Base-by-base conservation (phyloP, 352 stramenopile species). In the Pythium phragmitis region DNA sequence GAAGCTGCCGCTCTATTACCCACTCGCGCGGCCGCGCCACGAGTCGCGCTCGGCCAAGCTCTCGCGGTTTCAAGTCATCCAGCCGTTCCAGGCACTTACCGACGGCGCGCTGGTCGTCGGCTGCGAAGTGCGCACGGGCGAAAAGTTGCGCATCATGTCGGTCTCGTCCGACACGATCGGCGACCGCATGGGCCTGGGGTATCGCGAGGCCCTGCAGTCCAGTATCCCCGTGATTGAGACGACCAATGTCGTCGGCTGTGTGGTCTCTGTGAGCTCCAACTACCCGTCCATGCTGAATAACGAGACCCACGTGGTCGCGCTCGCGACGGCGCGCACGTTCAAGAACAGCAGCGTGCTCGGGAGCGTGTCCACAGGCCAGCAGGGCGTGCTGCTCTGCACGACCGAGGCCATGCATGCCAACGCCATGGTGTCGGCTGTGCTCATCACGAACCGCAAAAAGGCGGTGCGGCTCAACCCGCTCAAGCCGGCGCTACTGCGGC, bases 371-470 rank as follows among this genome's bases (percentile, higher is more conserved):
- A 74, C 86, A 26, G 80, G 83, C 53, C 86, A 95, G 53, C 83
- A 92, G 45, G 86, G 86, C 51, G 75, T 92, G 26, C 72, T 92
- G 67, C 53, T 72, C 4, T 74, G 79, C 43, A 79, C 73, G 17
- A 81, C 66, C 51, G 81, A 91, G 42, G 64, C 73, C 14, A 63
- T 86, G 33, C 78, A 95, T 61, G 80, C 80, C 11, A 95, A 95
- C 60, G 82, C 81, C 17, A 95, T 95, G 86, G 48, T 93, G 60
- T 78, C 82, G 21, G 74, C 80, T 17, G 68, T 95, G 49, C 72
- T 95, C 23, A 64, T 95, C 52, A 91, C 86, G n/a, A 95, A 85
- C 58, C 78, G 79, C 53, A 91, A 91, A 74, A 93, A 95, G 69
- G 42, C 75, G 3, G 60, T 77, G 54, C 80, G 79, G 51, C 70